Evolutionary conservation across 2,329 filamentous ascomycete genomes (phyloP).

Genomic region (Aspergillus tamarii): DNA sequence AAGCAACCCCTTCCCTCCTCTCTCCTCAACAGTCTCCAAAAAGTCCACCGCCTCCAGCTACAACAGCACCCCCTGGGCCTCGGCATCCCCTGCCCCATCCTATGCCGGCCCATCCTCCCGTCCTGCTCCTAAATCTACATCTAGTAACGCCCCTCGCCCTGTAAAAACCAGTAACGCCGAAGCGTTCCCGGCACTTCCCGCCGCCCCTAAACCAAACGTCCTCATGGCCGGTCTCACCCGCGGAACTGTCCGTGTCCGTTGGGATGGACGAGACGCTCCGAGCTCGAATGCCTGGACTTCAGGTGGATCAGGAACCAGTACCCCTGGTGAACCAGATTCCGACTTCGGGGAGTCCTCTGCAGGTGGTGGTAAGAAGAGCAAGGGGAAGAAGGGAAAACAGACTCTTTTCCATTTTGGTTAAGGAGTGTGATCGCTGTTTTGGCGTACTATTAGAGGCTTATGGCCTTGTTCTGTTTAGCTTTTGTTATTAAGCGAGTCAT

Average conservation of each 20-base stretch:
- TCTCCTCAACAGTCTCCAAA: slow-evolving; percentile 34
- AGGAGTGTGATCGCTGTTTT: slow-evolving; percentile 5
- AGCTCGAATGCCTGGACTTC: slow-evolving; percentile 44
- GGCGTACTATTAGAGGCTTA: background rate
- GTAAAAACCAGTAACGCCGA: slow-evolving; percentile 49
- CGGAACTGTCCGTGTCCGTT: slow-evolving; percentile 49
- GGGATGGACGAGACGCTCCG: slow-evolving; percentile 43
- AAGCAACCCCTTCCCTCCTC: slow-evolving; percentile 51
- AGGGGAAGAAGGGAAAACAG: slow-evolving; percentile 46
- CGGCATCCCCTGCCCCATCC: slow-evolving; percentile 24
- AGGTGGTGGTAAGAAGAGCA: slow-evolving; percentile 39
- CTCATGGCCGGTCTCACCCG: slow-evolving; percentile 54
- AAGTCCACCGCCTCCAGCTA: slow-evolving; percentile 17
- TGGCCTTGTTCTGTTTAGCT: slow-evolving; percentile 2
- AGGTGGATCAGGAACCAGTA: slow-evolving; percentile 27
- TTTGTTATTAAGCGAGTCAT: slow-evolving; percentile 6
- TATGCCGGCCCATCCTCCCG: slow-evolving; percentile 33
- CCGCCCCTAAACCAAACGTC: slow-evolving; percentile 70
- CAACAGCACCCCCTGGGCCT: slow-evolving; percentile 26
- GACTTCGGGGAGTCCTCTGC: slow-evolving; percentile 24
- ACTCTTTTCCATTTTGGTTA: slow-evolving; percentile 45
- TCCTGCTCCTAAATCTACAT: slow-evolving; percentile 18
- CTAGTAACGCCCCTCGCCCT: slow-evolving; percentile 25
- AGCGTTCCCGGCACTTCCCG: slow-evolving; percentile 80
- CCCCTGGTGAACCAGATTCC: slow-evolving; percentile 24